Evolutionary conservation across 192 early-diverging fungal genomes (phyloP), one percentile per base, ranked within the genome.

Genomic region (Rhizophagus prolifer): DNA sequence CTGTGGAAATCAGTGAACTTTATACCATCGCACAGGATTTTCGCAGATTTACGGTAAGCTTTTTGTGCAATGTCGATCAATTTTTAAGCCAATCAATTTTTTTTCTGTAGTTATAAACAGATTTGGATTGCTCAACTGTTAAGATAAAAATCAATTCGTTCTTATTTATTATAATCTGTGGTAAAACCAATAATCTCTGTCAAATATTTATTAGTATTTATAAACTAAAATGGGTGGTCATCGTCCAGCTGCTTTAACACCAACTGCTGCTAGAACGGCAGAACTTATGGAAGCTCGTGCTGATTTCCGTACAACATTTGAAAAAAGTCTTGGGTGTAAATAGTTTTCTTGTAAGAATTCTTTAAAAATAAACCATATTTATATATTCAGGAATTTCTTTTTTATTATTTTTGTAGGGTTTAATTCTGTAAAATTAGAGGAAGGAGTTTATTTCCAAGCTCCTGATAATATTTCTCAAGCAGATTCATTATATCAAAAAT

Each of bases 371-470:
- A 26, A n/a, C 9, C 4, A 31, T 59, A 25, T 47, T 23, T 26
- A 63, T 41, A 5, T 16, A 38, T 38, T 38, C 6, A 38, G 36
- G 38, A 9, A 12, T 31, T n/a, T 21, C 25, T n/a, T 74, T 41
- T 26, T 12, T 63, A 0, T 16, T 47, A 26, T 36, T 16, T 7
- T 34, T 16, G 9, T 26, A 76, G 75, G 63, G 75, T 66, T 34
- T 31, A 76, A 67, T 67, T 50, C 75, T 8, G 75, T 67, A 50
- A 76, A 66, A 58, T 54, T 76, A 58, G 75, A 76, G 41, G 64
- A 76, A 25, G 75, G 75, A n/a, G 75, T 76, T 36, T 76, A 76
- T 30, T 76, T 76, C 58, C 64, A 67, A 38, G 59, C 59, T 23
- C 75, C 75, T 16, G 75, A 76, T 67, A 58, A 67, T 58, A 76